phyloP scores from a whole-genome alignment of 345 rosid species.

The Cardamine occulta region DNA sequence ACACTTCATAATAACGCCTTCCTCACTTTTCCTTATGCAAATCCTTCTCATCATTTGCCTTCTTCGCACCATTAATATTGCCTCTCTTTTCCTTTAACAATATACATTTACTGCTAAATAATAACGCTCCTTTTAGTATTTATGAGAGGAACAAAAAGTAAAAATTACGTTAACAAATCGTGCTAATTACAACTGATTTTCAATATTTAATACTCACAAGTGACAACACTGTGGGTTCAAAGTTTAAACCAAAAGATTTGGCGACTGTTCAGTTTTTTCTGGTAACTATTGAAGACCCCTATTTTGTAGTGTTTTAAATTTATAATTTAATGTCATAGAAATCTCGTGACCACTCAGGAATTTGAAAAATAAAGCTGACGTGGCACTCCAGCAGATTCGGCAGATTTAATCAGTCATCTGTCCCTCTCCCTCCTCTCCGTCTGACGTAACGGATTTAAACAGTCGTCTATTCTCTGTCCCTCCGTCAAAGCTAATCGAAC shows the following conservation, averaged over 20 bases:
- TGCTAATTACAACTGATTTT: too few species aligned
- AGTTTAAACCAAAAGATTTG: constrained; percentile 13
- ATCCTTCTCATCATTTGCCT: constrained; percentile 35
- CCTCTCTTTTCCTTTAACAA: too few species aligned
- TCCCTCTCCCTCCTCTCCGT: constrained; percentile 31
- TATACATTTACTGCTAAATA: constrained; percentile 1
- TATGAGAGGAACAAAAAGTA: background rate
- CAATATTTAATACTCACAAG: background rate
- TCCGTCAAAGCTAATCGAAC: background rate
- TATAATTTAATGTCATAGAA: constrained; percentile 27
- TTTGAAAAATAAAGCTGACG: constrained; percentile 37
- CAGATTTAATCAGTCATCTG: constrained; percentile 38
- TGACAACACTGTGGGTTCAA: background rate
- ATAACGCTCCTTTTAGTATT: background rate
- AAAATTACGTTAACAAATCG: background rate
- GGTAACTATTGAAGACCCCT: constrained; percentile 38
- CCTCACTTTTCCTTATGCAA: constrained; percentile 37
- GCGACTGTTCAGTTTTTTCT: constrained; percentile 32
- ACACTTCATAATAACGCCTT: constrained; percentile 37
- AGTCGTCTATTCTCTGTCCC: background rate
- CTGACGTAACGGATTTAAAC: constrained; percentile 33
- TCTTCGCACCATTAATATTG: constrained; percentile 2
- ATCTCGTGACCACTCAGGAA: constrained; percentile 44
- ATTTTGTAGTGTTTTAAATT: constrained; percentile 6
- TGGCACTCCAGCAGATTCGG: constrained; percentile 21